Base-by-base conservation (phyloP, 2,329 filamentous ascomycete genomes). In the Fusarium albosuccineum region DNA sequence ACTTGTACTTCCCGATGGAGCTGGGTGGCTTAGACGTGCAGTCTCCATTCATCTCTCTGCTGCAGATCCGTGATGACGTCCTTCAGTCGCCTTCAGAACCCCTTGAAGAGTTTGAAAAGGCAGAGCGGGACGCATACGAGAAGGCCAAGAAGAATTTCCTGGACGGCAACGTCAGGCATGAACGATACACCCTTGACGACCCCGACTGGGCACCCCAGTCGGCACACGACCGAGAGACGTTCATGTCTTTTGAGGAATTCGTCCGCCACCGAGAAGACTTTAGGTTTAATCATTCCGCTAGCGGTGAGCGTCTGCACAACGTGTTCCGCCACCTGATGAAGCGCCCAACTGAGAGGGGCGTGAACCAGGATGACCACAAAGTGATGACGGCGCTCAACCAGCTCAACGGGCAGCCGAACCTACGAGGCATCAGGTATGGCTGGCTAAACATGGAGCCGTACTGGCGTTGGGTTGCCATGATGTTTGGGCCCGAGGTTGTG, bases 191-290 rank as follows among this genome's bases (percentile, higher is more conserved):
- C 3, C 67, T 68, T 11, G 58, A 70, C 27, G 51, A 65, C 14
- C 65, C 68, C 10, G 73, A 71, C 17, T 79, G 71, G 76, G 70
- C 60, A 26, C 78, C 78, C 5, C 72, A 76, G 9, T 61, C 66
- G 0, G 44, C 62, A 1, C 57, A 73, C n/a, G 77, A 79, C 9
- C 74, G 63, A 5, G 74, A 78, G 6, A 72, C 64, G 0, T 86
- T 87, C 73, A 76, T 86, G 66, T 66, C 74, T 5, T 79, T 83
- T 16, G 78, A 81, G 1, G 83, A 86, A 63, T 86, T 77, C 68
- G 70, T 70, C 1, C 73, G 73, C 3, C 80, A 81, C 68, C 76
- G 82, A 9, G 82, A 85, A 57, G 77, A 81, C 37, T 73, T 80
- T 29, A 70, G 74, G 14, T 77, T 81, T 64, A 60, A 74, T 22